Base-by-base conservation (phyloP, 202 grass and related monocot species). In the Dendrocalamus latiflorus region DNA sequence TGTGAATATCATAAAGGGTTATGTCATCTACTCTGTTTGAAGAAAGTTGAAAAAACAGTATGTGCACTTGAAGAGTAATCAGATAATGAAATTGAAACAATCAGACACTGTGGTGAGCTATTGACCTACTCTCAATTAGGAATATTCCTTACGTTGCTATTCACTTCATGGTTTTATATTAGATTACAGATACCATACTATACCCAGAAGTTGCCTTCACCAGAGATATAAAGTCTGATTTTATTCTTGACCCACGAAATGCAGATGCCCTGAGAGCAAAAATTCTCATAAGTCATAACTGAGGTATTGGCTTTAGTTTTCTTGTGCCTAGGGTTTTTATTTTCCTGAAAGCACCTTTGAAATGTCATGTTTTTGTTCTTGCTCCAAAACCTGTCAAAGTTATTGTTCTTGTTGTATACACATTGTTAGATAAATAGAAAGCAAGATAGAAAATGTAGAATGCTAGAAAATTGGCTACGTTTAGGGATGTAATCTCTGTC, bases 231-330 rank as follows among this genome's bases (percentile, higher is more conserved):
- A n/a, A n/a, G n/a, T n/a, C n/a, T n/a, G n/a, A n/a, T n/a, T n/a
- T n/a, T n/a, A n/a, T n/a, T n/a, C n/a, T n/a, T n/a, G n/a, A n/a
- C n/a, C n/a, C n/a, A n/a, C n/a, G n/a, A n/a, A 99, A 95, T 95
- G 89, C 96, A 44, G 96, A 95, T 92, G 96, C 83, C 11, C 49
- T 99, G 53, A 95, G 93, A 90, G 96, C 93, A 77, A 99, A 95
- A 86, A 37, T 99, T 72, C 86, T 94, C 36, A 99, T 99, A 81
- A 95, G n/a, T n/a, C n/a, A n/a, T n/a, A n/a, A n/a, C 89, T 7
- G 91, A 92, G 93, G 96, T 93, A 91, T 62, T 59, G 36, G 7
- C 34, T 91, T 75, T 17, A 86, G 39, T 26, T 6, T 77, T 65
- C 37, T 33, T 65, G 22, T 84, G 17, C 7, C 30, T 59, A 26